Conservation (phyloP, 2,329 filamentous ascomycete species). For the Phialophora expanda region DNA sequence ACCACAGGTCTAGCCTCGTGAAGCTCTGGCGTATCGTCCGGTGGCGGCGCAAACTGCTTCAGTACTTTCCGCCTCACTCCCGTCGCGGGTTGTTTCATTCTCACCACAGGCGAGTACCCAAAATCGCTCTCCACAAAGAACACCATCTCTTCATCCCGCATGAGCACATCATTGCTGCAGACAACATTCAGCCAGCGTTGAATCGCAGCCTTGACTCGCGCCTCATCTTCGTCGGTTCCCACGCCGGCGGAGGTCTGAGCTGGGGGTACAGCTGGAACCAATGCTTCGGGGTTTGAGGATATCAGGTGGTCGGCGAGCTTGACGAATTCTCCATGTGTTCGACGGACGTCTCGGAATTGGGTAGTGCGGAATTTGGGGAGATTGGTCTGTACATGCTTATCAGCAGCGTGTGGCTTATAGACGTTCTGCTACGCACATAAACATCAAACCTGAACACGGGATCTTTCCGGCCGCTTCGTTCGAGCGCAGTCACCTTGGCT, state of each 20-base stretch:
- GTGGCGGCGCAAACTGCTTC: conserved; percentile 97
- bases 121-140: conserved; percentile 99
- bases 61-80: conserved; percentile 92
- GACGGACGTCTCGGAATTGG: conserved; percentile 95
- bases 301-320: conserved; percentile 97
- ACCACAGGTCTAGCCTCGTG: conserved; percentile 87
- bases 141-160: conserved; percentile 95
- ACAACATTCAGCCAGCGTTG: conserved; percentile 96
- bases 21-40: conserved; percentile 94
- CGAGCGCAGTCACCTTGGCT: conserved; percentile 91
- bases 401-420: conserved; percentile 19
- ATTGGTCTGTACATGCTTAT: conserved; percentile 72
- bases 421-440: conserved; percentile 68
- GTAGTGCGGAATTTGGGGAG: conserved; percentile 97
- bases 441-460: conserved; percentile 94
- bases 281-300: conserved; percentile 93
- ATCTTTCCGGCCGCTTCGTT: conserved; percentile 93
- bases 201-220: conserved; percentile 82
- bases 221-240: conserved; percentile 94
- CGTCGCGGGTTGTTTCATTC: conserved; percentile 95
- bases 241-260: conserved; percentile 91
- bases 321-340: conserved; percentile 91
- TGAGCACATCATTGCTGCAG: conserved; percentile 87
- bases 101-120: conserved; percentile 92
- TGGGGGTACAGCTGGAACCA: conserved; percentile 94